Conservation (phyloP, 345 rosid species). For the Mangifera indica region DNA sequence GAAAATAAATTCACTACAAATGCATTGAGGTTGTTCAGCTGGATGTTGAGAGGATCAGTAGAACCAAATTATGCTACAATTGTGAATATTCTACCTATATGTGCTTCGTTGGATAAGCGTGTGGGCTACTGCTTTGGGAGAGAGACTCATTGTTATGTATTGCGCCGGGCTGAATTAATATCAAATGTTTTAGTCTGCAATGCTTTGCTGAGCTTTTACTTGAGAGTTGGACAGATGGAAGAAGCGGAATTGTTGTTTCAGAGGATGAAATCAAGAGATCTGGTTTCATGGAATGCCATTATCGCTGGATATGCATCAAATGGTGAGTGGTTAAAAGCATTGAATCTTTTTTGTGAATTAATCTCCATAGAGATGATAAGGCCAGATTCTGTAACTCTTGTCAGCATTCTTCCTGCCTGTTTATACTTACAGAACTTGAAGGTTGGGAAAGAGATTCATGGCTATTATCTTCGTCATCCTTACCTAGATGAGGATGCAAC, state of each 20-base stretch:
- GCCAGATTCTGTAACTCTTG: slow-evolving; percentile 64
- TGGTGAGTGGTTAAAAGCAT: slow-evolving; percentile 56
- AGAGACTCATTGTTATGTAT: slow-evolving; percentile 61
- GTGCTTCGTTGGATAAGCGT: slow-evolving; percentile 44
- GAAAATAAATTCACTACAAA: slow-evolving; percentile 52
- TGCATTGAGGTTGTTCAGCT: slow-evolving; percentile 56
- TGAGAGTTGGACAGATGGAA: slow-evolving; percentile 51
- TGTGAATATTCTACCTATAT: slow-evolving; percentile 60
- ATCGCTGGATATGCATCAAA: slow-evolving; percentile 72
- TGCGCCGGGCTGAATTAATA: slow-evolving; percentile 49
- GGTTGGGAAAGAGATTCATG: slow-evolving; percentile 54
- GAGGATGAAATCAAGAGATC: slow-evolving; percentile 61
- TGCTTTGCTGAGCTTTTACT: slow-evolving; percentile 71
- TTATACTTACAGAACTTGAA: slow-evolving; percentile 41
- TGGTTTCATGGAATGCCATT: slow-evolving; percentile 84
- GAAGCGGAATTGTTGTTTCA: slow-evolving; percentile 62
- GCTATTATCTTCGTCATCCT: slow-evolving; percentile 43
- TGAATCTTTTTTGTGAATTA: slow-evolving; percentile 51
- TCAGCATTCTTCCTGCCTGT: slow-evolving; percentile 72
- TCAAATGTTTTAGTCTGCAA: slow-evolving; percentile 58
- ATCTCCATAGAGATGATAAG: slow-evolving; percentile 33
- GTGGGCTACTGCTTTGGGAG: slow-evolving; percentile 48
- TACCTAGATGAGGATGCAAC: slow-evolving; percentile 37
- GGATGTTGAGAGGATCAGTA: slow-evolving; percentile 49
- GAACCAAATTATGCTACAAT: slow-evolving; percentile 64